Evolutionary conservation across 73 alveolate species (phyloP), one percentile per base, ranked within the genome.

Genomic region (Paramecium octaurelia): DNA sequence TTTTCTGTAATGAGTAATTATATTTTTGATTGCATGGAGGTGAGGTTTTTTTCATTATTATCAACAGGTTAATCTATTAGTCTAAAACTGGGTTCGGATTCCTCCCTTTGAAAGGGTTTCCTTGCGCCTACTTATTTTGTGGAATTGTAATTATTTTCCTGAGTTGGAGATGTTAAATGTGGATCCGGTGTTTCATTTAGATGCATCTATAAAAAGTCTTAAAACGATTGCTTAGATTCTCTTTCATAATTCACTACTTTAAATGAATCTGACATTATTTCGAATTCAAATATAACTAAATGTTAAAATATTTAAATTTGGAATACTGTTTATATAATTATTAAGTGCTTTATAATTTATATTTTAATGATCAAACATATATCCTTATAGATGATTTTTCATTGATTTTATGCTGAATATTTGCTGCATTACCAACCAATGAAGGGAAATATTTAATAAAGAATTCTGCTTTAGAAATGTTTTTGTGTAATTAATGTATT

Each of bases 61-160:
- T 75, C 88, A 1, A 35, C 5, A 3, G 84, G 84, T 35, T 35
- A 31, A 44, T 80, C 70, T 2, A 5, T 38, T 20, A 44, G 18
- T 75, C 75, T 40, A 80, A 80, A 80, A 80, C 91, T 80, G 12
- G 91, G 76, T 48, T 80, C 91, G 2, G 91, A 80, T 42, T 80
- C 91, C 16, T 80, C 91, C 44, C 73, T 80, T 18, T 80, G 43
- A 12, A 80, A 35, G 14, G 23, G 24, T 64, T 64, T 64, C 27
- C 12, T 64, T 31, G 31, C 3, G 1, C 48, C 84, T 27, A 64
- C 6, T 64, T 64, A 64, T 16, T 64, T 64, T 12, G 46, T 6
- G 23, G 84, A 64, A 34, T 34, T 64, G 31, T 64, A 64, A 34
- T 64, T 34, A 31, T 31, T 64, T 7, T 64, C 84, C 31, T 27